Base-by-base conservation (phyloP, 768 basidiomycete genomes). In the Kockovaella imperatae region DNA sequence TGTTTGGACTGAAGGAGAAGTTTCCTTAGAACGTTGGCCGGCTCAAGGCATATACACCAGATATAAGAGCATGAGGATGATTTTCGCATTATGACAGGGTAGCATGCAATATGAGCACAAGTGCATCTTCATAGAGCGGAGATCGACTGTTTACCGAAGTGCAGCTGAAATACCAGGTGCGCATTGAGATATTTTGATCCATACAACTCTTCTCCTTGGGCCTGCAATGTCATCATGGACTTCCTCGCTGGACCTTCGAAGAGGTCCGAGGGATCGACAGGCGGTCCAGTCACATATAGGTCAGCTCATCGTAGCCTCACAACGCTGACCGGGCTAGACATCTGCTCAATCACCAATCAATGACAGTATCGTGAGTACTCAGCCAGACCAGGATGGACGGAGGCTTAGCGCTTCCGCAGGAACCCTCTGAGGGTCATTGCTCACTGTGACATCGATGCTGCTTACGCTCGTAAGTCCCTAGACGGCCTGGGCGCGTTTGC, bases 371-470 rank as follows among this genome's bases (percentile, higher is more conserved):
- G 63, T 68, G 44, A 45, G 57, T 52, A 10, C 0, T 6, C 8
- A 39, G 11, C 18, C 11, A 20, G 8, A 21, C 11, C 36, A 8
- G 13, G 20, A 11, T 39, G 36, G 10, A 11, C 8, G 36, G 31
- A 32, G 10, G 31, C n/a, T n/a, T n/a, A 32, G 28, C 43, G 20
- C 23, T 2, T 8, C n/a, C 21, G n/a, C 31, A 62, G 67, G 42
- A 70, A 68, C 49, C 69, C 69, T 4, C 53, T 70, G 20, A 46
- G 89, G 10, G 84, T 84, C 36, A 77, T 96, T 30, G 89, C 87
- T 0, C 82, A 95, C 35, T 89, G 87, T 68, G 90, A 96, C 63
- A 86, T 74, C 24, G 75, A 75, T 53, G 74, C 74, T 13, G 75
- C 74, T 3, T 71, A 71, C 42, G 84, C 79, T 34, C 72, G 69